phyloP scores from a whole-genome alignment of 805 yeast species.

The Candida xyloterini region DNA sequence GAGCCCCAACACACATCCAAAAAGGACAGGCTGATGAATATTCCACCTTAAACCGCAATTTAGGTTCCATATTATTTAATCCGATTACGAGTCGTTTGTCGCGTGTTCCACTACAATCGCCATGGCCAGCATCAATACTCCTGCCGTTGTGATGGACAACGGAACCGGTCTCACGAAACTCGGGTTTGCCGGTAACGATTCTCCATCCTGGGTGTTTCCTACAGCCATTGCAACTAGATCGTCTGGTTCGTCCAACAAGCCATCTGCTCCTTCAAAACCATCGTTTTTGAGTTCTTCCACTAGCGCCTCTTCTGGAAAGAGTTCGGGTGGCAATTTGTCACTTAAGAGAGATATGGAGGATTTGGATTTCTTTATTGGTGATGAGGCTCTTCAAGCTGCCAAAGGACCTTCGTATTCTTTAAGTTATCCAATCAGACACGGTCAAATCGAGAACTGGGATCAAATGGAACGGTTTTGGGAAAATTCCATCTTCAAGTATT shows the following conservation, averaged over 20 bases:
- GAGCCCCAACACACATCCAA: slow-evolving; percentile 2
- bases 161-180: slow-evolving; percentile 98
- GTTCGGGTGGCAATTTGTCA: slow-evolving; percentile 40
- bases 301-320: slow-evolving; percentile 24
- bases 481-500: slow-evolving; percentile 90
- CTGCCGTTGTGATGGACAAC: slow-evolving; percentile 92
- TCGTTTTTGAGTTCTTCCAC: slow-evolving; percentile 38
- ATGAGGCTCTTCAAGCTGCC: slow-evolving; percentile 91
- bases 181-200: slow-evolving; percentile 98
- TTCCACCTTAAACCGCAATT: background rate
- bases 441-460: slow-evolving; percentile 99
- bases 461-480: slow-evolving; percentile 99
- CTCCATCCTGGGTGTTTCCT: slow-evolving; percentile 96
- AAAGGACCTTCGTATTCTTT: slow-evolving; percentile 85
- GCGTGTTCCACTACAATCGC: background rate
- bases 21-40: slow-evolving; percentile 8
- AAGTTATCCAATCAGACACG: slow-evolving; percentile 92
- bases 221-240: slow-evolving; percentile 89
- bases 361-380: slow-evolving; percentile 91
- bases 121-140: slow-evolving; percentile 58
- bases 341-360: slow-evolving; percentile 90
- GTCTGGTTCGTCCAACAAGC: slow-evolving; percentile 37
- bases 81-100: slow-evolving; percentile 1
- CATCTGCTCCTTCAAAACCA: slow-evolving; percentile 45
- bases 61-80: background rate